Percentiles rank a stretch among this genome's conserved stretches.
phyloP scores from a whole-genome alignment of 768 basidiomycete species.

The Russula griseocarnosa region DNA sequence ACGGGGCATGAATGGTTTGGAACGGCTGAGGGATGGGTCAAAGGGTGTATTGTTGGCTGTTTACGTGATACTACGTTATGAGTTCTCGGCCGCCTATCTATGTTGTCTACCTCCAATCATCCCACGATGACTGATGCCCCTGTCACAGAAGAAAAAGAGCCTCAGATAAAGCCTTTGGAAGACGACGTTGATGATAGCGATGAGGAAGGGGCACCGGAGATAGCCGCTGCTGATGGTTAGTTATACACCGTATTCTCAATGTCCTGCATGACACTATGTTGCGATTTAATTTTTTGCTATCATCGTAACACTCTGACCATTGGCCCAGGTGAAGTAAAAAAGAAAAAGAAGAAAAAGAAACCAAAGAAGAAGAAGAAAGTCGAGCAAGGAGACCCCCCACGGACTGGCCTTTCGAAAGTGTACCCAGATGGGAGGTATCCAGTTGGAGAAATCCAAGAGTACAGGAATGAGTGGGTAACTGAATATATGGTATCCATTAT shows the following conservation, averaged over 20 bases:
- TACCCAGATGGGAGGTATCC: conserved; percentile 86
- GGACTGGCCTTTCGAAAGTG: conserved; percentile 82
- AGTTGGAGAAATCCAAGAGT: conserved; percentile 86
- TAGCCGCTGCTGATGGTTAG: conserved; percentile 34
- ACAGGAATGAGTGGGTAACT: conserved; percentile 82
- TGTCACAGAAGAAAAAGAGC: conserved; percentile 26
- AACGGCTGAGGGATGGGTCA: background rate
- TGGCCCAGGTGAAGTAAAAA: conserved; percentile 50
- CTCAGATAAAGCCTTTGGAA: conserved; percentile 16
- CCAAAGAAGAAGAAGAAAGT: conserved; percentile 76
- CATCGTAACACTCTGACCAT: background rate
- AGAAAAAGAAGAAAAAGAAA: conserved; percentile 95
- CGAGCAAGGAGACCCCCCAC: conserved; percentile 88
- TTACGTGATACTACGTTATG: conserved; percentile 16
- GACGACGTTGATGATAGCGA: conserved; percentile 35
- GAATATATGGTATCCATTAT: background rate
- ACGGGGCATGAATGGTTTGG: conserved; percentile 18
- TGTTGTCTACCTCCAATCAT: conserved; percentile 3
- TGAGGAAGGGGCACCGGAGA: conserved; percentile 35
- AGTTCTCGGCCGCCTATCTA: background rate
- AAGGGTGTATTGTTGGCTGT: background rate
- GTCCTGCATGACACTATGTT: background rate
- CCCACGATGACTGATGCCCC: conserved; percentile 20
- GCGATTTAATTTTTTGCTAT: no score
- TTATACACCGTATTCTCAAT: conserved; percentile 23